Evolutionary conservation across 257 asterid genomes (phyloP).

Genomic region (Striga asiatica): DNA sequence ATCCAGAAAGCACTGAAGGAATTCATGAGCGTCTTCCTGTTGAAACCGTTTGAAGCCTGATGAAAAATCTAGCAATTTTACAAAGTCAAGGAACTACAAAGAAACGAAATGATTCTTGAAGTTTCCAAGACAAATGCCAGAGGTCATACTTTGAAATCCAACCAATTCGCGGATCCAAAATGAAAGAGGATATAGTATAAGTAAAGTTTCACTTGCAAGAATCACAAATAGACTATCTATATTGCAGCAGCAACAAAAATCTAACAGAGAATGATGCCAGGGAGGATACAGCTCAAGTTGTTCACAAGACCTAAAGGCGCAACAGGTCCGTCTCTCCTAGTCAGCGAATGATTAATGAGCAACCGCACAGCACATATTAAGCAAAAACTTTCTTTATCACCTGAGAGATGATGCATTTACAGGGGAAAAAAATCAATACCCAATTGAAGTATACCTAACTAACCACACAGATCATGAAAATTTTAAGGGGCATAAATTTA

Average conservation of each 20-base stretch:
- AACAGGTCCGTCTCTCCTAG: slow-evolving; percentile 21
- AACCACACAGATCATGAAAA: neutral
- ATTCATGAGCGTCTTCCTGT: slow-evolving; percentile 92
- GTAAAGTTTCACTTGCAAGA: too few species aligned
- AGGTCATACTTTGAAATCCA: neutral
- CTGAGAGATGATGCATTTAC: too few species aligned
- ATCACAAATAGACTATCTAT: too few species aligned
- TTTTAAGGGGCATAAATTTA: neutral
- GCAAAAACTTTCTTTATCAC: slow-evolving; percentile 35
- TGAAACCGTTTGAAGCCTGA: slow-evolving; percentile 43
- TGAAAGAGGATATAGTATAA: too few species aligned
- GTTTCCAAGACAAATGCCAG: neutral
- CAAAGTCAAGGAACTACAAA: slow-evolving; percentile 29
- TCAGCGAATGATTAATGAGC: slow-evolving; percentile 32
- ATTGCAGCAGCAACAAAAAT: too few species aligned
- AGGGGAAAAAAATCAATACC: neutral
- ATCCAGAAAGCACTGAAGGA: slow-evolving; percentile 77
- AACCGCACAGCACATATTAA: slow-evolving; percentile 42
- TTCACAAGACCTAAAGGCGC: slow-evolving; percentile 42
- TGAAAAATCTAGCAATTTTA: slow-evolving; percentile 48
- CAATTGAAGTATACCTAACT: neutral
- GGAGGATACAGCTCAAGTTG: slow-evolving; percentile 84
- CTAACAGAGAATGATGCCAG: too few species aligned
- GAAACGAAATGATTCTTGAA: neutral
- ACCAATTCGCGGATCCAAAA: neutral